A percentile compares a stretch with the other conserved stretches of the same genome.
Evolutionary conservation across 352 stramenopile species (phyloP).

Genomic region (Pythium phragmiticola): DNA sequence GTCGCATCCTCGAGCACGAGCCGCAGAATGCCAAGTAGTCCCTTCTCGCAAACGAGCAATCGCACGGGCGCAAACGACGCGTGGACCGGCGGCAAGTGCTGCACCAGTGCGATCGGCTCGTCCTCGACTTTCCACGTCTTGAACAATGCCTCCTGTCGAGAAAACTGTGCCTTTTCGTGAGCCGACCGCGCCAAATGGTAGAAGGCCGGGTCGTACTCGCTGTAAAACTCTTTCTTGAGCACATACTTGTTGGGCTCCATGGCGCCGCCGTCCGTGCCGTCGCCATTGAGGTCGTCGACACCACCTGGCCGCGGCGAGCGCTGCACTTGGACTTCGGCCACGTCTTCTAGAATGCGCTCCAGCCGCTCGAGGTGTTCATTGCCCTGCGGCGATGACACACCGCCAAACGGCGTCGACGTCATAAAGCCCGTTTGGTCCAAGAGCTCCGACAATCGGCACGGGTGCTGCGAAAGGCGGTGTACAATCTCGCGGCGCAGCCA

Average conservation of each 20-base stretch:
- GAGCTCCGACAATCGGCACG: slow-evolving; percentile 71
- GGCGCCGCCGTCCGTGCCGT: slow-evolving; percentile 28
- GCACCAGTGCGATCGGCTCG: slow-evolving; percentile 62
- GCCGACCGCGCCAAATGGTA: slow-evolving; percentile 74
- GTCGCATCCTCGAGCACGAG: slow-evolving; percentile 64
- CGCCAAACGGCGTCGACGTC: slow-evolving; percentile 63
- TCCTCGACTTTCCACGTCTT: slow-evolving; percentile 78
- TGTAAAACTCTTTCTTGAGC: slow-evolving; percentile 74
- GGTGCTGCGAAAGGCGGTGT: slow-evolving; percentile 73
- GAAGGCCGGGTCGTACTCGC: slow-evolving; percentile 81
- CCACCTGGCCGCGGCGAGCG: not conserved
- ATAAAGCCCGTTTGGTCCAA: slow-evolving; percentile 81
- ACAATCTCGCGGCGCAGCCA: slow-evolving; percentile 87
- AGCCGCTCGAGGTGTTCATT: slow-evolving; percentile 66
- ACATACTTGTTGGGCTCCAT: slow-evolving; percentile 79
- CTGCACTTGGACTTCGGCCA: slow-evolving; percentile 63
- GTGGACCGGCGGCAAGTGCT: slow-evolving; percentile 55
- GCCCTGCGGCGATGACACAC: slow-evolving; percentile 56
- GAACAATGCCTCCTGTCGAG: slow-evolving; percentile 78
- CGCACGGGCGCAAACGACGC: slow-evolving; percentile 50
- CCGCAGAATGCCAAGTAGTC: slow-evolving; percentile 61
- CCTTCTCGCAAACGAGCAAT: slow-evolving; percentile 59
- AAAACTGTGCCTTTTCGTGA: slow-evolving; percentile 80
- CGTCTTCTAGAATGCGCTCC: slow-evolving; percentile 64
- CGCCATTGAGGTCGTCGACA: slow-evolving; percentile 20